phyloP scores from a whole-genome alignment of 208 protist species.

The Angomonas ambiguus region DNA sequence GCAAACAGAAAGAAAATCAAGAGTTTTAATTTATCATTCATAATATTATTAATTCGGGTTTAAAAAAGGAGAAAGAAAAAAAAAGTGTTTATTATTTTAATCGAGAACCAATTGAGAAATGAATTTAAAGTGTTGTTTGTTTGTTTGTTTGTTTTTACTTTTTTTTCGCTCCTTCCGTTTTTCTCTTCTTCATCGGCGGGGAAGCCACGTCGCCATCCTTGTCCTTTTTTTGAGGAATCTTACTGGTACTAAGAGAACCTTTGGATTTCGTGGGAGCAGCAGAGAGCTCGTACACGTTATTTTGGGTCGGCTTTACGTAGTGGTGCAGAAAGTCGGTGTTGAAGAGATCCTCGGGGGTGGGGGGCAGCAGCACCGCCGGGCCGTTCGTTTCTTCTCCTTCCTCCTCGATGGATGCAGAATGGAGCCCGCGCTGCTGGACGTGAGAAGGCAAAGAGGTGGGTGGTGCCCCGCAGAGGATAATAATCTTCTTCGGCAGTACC shows the following conservation, averaged over 20 bases:
- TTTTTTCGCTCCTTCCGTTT: not conserved
- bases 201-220: not conserved
- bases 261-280: not conserved
- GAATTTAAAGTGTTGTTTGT: not conserved
- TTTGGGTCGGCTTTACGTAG: not conserved
- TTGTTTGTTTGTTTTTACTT: constrained; percentile 6
- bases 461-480: constrained; percentile 73
- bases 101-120: not conserved
- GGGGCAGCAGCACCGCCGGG: not conserved
- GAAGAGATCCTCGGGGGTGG: not conserved
- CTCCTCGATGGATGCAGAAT: not conserved
- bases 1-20: too few relatives aligned
- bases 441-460: constrained; percentile 8
- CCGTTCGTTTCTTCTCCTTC: not conserved
- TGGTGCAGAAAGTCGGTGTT: not conserved
- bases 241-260: too few relatives aligned
- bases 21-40: too few relatives aligned
- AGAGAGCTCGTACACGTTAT: not conserved
- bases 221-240: constrained; percentile 8
- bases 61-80: too few relatives aligned
- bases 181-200: not conserved
- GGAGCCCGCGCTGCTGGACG: not conserved
- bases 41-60: too few relatives aligned
- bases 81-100: not conserved
- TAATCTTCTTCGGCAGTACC: constrained; percentile 61